Evolutionary conservation across 148 eudicot species (phyloP).

Genomic region (Rhododendron mucronatum): DNA sequence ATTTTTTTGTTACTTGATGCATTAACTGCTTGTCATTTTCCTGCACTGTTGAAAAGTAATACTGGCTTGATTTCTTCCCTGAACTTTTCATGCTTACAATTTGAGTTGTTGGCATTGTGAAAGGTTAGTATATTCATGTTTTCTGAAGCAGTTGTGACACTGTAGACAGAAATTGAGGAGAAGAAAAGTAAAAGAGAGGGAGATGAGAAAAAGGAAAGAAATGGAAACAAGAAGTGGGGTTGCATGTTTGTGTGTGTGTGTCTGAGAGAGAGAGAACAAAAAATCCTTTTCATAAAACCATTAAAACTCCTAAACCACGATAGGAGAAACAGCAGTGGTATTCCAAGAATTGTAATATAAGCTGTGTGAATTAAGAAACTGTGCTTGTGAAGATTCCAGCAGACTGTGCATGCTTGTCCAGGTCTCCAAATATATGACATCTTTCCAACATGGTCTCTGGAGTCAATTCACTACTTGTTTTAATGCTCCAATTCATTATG

Average conservation of each 20-base stretch:
- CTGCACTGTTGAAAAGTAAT: not conserved
- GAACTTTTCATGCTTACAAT: not conserved
- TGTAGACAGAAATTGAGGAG: not conserved
- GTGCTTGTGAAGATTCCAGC: not conserved
- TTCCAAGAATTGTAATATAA: not conserved
- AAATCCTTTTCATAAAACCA: not conserved
- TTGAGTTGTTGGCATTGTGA: not conserved
- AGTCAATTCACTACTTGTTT: not conserved
- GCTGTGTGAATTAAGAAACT: not conserved
- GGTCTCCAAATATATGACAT: not conserved
- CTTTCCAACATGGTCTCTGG: constrained; percentile 3
- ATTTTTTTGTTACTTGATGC: not conserved
- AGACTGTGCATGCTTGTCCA: not conserved
- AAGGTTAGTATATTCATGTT: not conserved
- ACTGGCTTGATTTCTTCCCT: not conserved
- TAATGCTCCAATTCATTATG: not conserved
- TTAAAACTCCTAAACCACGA: not conserved
- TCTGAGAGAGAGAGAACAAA: not conserved
- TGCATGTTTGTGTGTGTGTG: not conserved
- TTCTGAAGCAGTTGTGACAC: not conserved
- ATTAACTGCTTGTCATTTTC: not conserved
- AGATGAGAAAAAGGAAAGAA: not conserved
- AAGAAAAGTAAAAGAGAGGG: not conserved
- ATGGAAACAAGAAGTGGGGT: not conserved
- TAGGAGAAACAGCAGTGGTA: not conserved